These are phyloP conservation scores for Petunia axillaris DNA, from an alignment of 257 asterid genomes.

Conservation along the genomic window DNA sequence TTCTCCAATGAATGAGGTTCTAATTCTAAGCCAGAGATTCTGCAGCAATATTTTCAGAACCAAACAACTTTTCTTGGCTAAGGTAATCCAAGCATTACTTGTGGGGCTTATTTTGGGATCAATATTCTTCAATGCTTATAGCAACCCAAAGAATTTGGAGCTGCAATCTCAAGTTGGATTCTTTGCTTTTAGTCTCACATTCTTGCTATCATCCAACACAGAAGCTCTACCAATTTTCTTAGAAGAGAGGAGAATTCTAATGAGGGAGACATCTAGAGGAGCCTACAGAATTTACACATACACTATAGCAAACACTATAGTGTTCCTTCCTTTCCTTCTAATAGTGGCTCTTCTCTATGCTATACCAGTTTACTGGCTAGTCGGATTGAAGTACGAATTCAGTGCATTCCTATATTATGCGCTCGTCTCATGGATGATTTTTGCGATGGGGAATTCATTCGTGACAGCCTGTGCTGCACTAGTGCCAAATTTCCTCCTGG, in stretches of 20 bases:
- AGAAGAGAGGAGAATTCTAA: constrained; percentile 65
- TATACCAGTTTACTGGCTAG: constrained; percentile 67
- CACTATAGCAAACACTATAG: constrained; percentile 59
- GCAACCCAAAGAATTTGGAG: constrained; percentile 36
- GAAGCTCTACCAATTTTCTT: constrained; percentile 88
- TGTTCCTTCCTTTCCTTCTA: constrained; percentile 72
- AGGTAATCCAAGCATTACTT: constrained; percentile 56
- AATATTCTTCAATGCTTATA: constrained; percentile 50
- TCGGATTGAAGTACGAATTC: constrained; percentile 51
- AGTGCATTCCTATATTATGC: constrained; percentile 57
- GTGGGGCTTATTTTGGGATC: constrained; percentile 75
- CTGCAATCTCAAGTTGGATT: constrained; percentile 68
- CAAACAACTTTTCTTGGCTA: constrained; percentile 59
- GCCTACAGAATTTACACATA: constrained; percentile 78
- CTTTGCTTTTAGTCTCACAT: constrained; percentile 73
- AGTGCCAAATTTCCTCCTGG: constrained; percentile 63
- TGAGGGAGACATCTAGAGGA: constrained; percentile 73
- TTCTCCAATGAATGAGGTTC: constrained; percentile 50
- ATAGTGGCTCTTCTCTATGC: constrained; percentile 59
- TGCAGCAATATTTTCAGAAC: constrained; percentile 64
- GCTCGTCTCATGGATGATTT: constrained; percentile 65
- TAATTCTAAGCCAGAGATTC: constrained; percentile 62
- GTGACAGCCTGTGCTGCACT: constrained; percentile 67
- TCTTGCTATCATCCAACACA: constrained; percentile 74
- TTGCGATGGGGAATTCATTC: constrained; percentile 68